Percentiles rank a stretch among this genome's conserved stretches.
Evolutionary conservation across 2,329 filamentous ascomycete genomes (phyloP).

Genomic region (Tympanopsis confertula): DNA sequence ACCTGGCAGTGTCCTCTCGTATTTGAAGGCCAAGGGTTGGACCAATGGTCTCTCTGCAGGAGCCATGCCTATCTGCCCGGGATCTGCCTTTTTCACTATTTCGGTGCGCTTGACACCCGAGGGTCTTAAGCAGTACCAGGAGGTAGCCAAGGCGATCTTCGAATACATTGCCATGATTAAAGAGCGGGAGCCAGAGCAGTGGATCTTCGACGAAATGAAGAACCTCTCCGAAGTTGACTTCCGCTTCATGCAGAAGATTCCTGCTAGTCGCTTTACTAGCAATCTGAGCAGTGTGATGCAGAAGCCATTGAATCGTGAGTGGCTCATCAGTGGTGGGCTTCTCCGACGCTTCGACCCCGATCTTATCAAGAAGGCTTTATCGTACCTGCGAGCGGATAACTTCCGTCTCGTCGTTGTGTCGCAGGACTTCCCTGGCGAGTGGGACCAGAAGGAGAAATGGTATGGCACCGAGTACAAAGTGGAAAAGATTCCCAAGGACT

Average conservation of each 20-base stretch:
- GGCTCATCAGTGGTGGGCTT: conserved; percentile 45
- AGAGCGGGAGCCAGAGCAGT: conserved; percentile 48
- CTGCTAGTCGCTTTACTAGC: conserved; percentile 52
- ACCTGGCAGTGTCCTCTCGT: conserved; percentile 61
- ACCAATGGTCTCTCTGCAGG: conserved; percentile 58
- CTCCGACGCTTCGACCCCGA: conserved; percentile 48
- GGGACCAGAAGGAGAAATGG: conserved; percentile 55
- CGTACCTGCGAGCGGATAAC: conserved; percentile 49
- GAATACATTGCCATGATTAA: conserved; percentile 59
- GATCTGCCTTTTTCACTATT: conserved; percentile 56
- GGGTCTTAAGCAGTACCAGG: conserved; percentile 41
- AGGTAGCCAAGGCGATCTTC: conserved; percentile 58
- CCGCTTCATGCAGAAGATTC: conserved; percentile 54
- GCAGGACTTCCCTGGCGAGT: conserved; percentile 40
- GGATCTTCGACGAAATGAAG: conserved; percentile 58
- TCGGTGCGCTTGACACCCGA: conserved; percentile 57
- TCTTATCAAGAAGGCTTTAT: conserved; percentile 44
- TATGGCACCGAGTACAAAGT: conserved; percentile 60
- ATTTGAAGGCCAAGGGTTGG: conserved; percentile 64
- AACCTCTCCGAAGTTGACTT: conserved; percentile 56
- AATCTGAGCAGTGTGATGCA: conserved; percentile 53
- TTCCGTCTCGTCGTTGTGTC: conserved; percentile 51
- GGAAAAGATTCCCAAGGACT: conserved; percentile 46
- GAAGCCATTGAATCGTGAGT: conserved; percentile 48
- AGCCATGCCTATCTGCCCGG: conserved; percentile 45